phyloP scores from a whole-genome alignment of 768 basidiomycete genomes.

The Amanita rubescens region DNA sequence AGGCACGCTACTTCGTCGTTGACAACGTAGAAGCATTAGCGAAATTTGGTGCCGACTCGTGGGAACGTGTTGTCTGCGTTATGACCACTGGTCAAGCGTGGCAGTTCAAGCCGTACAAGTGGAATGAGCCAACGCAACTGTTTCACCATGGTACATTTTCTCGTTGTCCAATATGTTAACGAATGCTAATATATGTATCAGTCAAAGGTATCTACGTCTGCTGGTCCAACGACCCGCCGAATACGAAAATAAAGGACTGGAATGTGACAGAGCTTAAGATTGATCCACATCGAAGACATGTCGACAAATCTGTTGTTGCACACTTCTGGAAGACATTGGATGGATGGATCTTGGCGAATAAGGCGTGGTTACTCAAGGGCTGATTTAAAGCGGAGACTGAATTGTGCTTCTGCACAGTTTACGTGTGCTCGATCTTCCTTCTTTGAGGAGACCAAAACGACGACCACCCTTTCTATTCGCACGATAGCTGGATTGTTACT shows the following conservation, averaged over 20 bases:
- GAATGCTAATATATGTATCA: conserved; percentile 21
- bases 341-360: conserved; percentile 73
- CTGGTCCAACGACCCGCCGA: conserved; percentile 91
- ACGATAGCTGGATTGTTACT: neutral
- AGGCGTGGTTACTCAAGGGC: conserved; percentile 60
- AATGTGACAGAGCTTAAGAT: conserved; percentile 97
- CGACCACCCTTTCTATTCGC: neutral
- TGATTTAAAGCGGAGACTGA: conserved; percentile 6
- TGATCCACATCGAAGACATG: conserved; percentile 81
- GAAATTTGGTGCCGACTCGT: conserved; percentile 89
- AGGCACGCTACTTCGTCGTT: conserved; percentile 74
- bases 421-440: neutral
- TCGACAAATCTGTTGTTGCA: conserved; percentile 91
- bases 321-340: conserved; percentile 95
- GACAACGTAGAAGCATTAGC: conserved; percentile 88
- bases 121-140: conserved; percentile 85
- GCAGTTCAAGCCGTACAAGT: conserved; percentile 97
- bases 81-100: conserved; percentile 98
- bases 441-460: neutral
- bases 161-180: neutral
- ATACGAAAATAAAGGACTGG: conserved; percentile 89
- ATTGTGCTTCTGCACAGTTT: neutral
- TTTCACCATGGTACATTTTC: conserved; percentile 80
- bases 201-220: conserved; percentile 94
- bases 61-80: conserved; percentile 96